Base-by-base conservation (phyloP, 2,329 filamentous ascomycete species). In the Aspergillus terreus region DNA sequence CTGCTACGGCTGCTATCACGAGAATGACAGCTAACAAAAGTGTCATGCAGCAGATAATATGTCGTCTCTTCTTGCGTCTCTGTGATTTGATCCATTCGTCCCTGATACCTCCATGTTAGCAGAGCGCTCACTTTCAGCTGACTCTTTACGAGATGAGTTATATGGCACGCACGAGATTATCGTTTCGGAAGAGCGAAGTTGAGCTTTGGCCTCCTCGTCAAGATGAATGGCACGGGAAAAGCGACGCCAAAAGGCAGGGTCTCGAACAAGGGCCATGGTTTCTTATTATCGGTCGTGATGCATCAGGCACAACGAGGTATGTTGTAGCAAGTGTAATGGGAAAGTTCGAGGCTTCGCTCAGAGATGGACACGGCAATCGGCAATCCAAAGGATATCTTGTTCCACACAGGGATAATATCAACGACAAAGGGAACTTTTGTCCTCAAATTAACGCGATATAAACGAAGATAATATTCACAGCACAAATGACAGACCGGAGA, bases 231-330 rank as follows among this genome's bases (percentile, higher is more conserved):
- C 82, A 46, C 73, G 66, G 53, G 78, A 81, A 71, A 84, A 84
- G 59, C 81, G 78, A 50, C 76, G 76, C 82, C 81, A 84, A 69
- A 84, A 84, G 45, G 72, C 74, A 21, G 81, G 81, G 61, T 84
- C 82, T 55, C 76, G 76, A 52, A 79, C 73, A 43, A 72, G 71
- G n/a, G 75, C 73, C 78, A 80, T 80, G 40, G 12, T 25, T 14
- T 14, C 5, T n/a, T 47, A 38, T 49, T 49, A 44, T 44, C 27
- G n/a, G 30, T 32, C 19, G 47, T 36, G 38, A 49, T 49, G 30
- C 14, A 33, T 30, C 27, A 30, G 27, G 27, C 27, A 10, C 7
- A 4, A 3, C 27, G 27, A 11, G 27, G 6, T 9, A 30, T 10
- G 27, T 30, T 11, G 27, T 30, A 30, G 7, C 23, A 6, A 23